phyloP scores from a whole-genome alignment of 1,284 basidiomycete species.

The Cutaneotrichosporon sp. region DNA sequence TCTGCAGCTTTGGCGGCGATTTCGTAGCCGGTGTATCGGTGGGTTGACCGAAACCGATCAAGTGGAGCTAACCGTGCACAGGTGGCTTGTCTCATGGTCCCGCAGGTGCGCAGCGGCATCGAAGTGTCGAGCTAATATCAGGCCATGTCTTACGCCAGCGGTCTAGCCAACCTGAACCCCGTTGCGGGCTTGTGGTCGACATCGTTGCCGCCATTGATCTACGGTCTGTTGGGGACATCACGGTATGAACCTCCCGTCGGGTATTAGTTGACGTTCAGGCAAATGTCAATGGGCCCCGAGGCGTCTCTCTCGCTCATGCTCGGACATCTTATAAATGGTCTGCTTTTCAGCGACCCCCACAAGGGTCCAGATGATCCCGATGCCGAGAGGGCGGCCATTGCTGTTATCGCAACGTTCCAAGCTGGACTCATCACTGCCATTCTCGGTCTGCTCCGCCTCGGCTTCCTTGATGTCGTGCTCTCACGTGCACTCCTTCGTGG shows the following conservation, averaged over 20 bases:
- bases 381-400: slow-evolving; percentile 56
- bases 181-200: slow-evolving; percentile 79
- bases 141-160: slow-evolving; percentile 80
- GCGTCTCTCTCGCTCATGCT: slow-evolving; percentile 82
- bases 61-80: slow-evolving; percentile 13
- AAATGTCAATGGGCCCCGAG: slow-evolving; percentile 69
- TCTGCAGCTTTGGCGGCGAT: slow-evolving; percentile 67
- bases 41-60: slow-evolving; percentile 4
- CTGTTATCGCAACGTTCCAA: slow-evolving; percentile 70
- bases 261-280: slow-evolving; percentile 28
- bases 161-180: slow-evolving; percentile 73
- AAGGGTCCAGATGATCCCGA: slow-evolving; percentile 52
- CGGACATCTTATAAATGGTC: slow-evolving; percentile 73
- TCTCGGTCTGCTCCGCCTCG: slow-evolving; percentile 79
- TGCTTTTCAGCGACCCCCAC: slow-evolving; percentile 60
- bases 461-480: slow-evolving; percentile 92
- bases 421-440: slow-evolving; percentile 81
- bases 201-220: slow-evolving; percentile 71
- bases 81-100: slow-evolving; percentile 81
- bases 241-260: slow-evolving; percentile 29
- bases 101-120: slow-evolving; percentile 56
- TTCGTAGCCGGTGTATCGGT: slow-evolving; percentile 73
- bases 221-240: slow-evolving; percentile 78
- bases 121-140: slow-evolving; percentile 11
- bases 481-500: slow-evolving; percentile 76